Evolutionary conservation across 2,329 filamentous ascomycete genomes (phyloP).

Genomic region (Leptographium wingfieldii): DNA sequence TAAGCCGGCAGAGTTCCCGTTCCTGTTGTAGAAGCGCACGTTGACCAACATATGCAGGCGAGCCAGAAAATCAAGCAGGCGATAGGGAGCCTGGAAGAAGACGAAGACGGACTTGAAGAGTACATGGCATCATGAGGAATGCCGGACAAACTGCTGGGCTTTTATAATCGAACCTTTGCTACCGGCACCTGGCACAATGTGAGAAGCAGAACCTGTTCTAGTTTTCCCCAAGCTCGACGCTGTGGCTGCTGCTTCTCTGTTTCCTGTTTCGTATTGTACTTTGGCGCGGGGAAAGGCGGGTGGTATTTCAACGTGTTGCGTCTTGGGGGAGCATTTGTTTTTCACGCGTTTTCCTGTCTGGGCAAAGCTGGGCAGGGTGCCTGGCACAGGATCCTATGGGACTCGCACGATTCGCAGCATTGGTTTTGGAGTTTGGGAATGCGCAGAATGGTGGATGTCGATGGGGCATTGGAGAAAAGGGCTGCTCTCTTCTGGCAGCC

Average conservation of each 20-base stretch:
- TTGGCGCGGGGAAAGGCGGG: background rate
- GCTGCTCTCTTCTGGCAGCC: background rate
- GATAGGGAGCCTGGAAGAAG: slow-evolving; percentile 81
- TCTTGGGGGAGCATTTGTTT: background rate
- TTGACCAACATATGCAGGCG: slow-evolving; percentile 43
- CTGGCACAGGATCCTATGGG: background rate
- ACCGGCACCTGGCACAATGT: background rate
- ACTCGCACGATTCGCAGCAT: background rate
- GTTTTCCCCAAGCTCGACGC: background rate
- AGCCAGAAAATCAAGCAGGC: slow-evolving; percentile 91
- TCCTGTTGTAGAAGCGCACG: background rate
- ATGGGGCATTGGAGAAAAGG: background rate
- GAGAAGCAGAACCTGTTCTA: too few relatives aligned
- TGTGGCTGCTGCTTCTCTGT: background rate
- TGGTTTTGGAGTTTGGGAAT: slow-evolving; percentile 5
- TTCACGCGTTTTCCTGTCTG: background rate
- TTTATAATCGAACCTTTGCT: background rate
- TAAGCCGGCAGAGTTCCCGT: slow-evolving; percentile 26
- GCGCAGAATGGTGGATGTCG: background rate
- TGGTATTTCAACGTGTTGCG: background rate
- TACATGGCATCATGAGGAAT: slow-evolving; percentile 31
- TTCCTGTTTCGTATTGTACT: background rate
- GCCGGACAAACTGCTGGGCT: background rate
- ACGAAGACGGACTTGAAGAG: slow-evolving; percentile 59
- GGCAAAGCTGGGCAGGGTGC: background rate